Evolutionary conservation across 441 rosid species (phyloP).

Genomic region (Brassica balearica): DNA sequence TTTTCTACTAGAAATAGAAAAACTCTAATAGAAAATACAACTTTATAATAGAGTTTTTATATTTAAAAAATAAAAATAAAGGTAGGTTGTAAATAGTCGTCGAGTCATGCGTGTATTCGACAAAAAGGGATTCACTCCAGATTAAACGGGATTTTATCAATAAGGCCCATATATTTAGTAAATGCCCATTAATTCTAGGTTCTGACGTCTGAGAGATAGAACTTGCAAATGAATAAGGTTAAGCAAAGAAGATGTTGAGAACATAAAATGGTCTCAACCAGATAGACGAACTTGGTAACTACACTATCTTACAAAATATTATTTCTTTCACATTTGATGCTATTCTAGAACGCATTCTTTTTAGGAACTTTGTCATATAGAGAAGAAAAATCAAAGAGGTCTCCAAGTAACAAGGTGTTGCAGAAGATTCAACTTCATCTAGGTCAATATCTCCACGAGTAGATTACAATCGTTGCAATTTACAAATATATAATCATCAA

Average conservation of each 20-base stretch:
- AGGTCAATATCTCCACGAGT: conserved; percentile 63
- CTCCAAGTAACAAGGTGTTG: conserved; percentile 48
- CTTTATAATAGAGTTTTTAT: no score
- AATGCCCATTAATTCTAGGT: no score
- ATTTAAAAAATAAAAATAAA: no score
- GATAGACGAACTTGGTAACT: not conserved
- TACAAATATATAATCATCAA: conserved; percentile 62
- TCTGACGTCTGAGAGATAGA: no score
- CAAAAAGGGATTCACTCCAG: no score
- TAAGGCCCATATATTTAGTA: no score
- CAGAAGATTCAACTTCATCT: conserved; percentile 50
- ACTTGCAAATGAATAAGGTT: not conserved
- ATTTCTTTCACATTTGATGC: conserved; percentile 29
- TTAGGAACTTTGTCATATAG: not conserved
- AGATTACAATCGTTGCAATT: conserved; percentile 52
- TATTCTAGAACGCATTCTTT: not conserved
- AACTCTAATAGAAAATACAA: no score
- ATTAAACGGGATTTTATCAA: no score
- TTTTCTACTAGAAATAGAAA: no score
- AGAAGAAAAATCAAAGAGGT: conserved; percentile 43
- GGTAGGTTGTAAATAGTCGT: no score
- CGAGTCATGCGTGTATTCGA: no score
- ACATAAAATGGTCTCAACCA: not conserved
- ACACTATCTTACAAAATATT: not conserved
- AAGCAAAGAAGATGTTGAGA: not conserved